Percentiles rank a stretch among this genome's conserved stretches.
phyloP scores from a whole-genome alignment of 2,329 filamentous ascomycete genomes.

The Fusarium mundagurra region DNA sequence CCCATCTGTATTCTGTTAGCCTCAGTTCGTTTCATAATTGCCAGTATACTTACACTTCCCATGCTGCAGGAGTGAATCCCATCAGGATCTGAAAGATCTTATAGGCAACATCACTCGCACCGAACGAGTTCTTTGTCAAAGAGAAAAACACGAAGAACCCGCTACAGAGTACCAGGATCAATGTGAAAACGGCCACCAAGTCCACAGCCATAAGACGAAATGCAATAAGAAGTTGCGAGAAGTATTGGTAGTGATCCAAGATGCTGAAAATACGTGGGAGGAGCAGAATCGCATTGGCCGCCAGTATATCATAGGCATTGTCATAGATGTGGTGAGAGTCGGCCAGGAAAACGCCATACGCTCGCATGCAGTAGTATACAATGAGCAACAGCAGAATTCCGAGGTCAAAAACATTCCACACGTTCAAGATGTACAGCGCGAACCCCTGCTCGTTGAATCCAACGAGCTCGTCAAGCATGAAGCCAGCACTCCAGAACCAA shows the following conservation, averaged over 20 bases:
- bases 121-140: conserved; percentile 76
- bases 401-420: conserved; percentile 96
- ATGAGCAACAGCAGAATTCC: conserved; percentile 88
- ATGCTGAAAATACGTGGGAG: conserved; percentile 93
- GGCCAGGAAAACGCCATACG: conserved; percentile 86
- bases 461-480: conserved; percentile 95
- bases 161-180: conserved; percentile 88
- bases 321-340: conserved; percentile 79
- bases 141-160: conserved; percentile 97
- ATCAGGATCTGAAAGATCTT: conserved; percentile 93
- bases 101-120: conserved; percentile 81
- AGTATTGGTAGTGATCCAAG: conserved; percentile 94
- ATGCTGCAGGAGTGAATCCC: conserved; percentile 95
- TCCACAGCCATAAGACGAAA: conserved; percentile 95
- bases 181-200: conserved; percentile 81
- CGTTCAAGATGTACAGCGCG: conserved; percentile 95
- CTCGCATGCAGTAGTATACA: conserved; percentile 87
- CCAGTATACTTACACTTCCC: conserved; percentile 74
- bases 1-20: conserved; percentile 60
- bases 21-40: neutral
- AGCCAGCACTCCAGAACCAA: conserved; percentile 98
- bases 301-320: conserved; percentile 93
- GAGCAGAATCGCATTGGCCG: conserved; percentile 87
- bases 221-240: conserved; percentile 92
- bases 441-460: conserved; percentile 98